Evolutionary conservation across 140 eudicot genomes (phyloP).

Genomic region (Senecio squalidus): DNA sequence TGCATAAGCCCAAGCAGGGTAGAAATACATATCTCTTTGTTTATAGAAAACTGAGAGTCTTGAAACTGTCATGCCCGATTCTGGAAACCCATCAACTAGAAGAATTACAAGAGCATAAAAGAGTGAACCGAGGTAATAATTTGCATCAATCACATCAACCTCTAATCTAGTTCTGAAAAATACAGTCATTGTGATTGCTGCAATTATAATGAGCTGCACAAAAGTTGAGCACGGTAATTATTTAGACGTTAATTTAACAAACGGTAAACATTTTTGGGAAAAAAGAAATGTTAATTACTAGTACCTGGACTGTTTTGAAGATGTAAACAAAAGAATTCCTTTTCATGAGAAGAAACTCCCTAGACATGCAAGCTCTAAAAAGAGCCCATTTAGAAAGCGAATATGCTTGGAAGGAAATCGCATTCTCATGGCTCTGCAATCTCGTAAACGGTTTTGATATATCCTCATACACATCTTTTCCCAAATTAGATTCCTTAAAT

Average conservation of each 20-base stretch:
- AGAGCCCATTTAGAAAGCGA: no score
- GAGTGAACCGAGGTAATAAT: constrained; percentile 50
- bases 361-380: no score
- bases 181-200: constrained; percentile 57
- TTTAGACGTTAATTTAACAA: neutral
- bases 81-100: constrained; percentile 62
- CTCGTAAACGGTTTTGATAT: no score
- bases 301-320: constrained; percentile 53
- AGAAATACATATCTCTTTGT: constrained; percentile 62
- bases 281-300: no score
- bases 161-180: constrained; percentile 43
- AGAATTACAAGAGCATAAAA: constrained; percentile 45
- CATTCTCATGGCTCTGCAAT: no score
- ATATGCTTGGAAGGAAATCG: no score
- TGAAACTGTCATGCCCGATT: constrained; percentile 46
- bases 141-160: constrained; percentile 46
- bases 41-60: constrained; percentile 62
- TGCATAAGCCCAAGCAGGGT: constrained; percentile 76
- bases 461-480: no score
- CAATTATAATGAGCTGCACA: constrained; percentile 55
- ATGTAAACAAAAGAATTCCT: no score
- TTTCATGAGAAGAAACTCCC: no score
- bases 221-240: neutral
- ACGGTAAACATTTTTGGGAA: no score
- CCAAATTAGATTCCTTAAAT: no score